These are phyloP conservation scores for Aspergillus novoparasiticus DNA, from an alignment of 2,329 filamentous ascomycete genomes.

Conservation along the genomic window DNA sequence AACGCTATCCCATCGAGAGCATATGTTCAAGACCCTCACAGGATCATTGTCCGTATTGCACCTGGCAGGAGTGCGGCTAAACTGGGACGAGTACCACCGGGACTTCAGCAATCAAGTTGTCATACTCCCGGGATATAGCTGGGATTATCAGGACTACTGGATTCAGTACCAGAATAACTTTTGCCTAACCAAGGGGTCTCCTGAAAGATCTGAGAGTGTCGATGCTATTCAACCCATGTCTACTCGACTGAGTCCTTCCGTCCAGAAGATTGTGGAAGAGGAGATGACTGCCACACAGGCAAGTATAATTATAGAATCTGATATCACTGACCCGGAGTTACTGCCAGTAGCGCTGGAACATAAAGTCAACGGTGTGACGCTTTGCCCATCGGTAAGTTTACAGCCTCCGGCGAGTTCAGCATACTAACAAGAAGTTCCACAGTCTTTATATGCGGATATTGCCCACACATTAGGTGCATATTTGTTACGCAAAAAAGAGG, in stretches of 20 bases:
- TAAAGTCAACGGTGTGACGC: background rate
- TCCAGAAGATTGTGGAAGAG: background rate
- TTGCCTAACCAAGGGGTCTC: background rate
- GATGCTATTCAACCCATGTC: background rate
- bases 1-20: conserved; percentile 39
- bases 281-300: background rate
- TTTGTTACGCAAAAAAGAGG: background rate
- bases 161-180: background rate
- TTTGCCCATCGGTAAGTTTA: background rate
- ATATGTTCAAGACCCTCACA: conserved; percentile 44
- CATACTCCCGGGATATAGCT: background rate
- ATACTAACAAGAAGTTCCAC: background rate
- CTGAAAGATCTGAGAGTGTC: background rate
- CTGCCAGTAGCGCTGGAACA: background rate
- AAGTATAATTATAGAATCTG: background rate
- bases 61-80: conserved; percentile 37
- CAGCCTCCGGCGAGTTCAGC: background rate
- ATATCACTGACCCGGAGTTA: background rate
- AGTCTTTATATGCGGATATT: background rate
- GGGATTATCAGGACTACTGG: background rate
- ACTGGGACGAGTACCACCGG: conserved; percentile 46
- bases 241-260: background rate
- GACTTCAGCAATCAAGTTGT: conserved; percentile 38
- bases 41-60: conserved; percentile 37
- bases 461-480: background rate